phyloP scores from a whole-genome alignment of 345 rosid species.

The Citrus sp. region DNA sequence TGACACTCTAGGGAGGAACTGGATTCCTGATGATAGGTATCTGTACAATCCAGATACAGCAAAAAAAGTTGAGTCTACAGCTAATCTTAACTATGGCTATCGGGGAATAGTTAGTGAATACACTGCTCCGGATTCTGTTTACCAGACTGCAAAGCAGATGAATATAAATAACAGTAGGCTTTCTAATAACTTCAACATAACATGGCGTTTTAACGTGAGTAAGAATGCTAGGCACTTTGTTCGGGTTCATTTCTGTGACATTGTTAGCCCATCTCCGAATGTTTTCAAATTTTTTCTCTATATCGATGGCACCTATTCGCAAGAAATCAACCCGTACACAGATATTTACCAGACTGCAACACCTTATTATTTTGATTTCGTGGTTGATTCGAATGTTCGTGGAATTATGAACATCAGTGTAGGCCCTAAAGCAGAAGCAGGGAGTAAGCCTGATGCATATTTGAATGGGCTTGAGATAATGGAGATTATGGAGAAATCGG shows the following conservation, averaged over 20 bases:
- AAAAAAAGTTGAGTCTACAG: accelerated
- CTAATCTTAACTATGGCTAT: constrained; percentile 5
- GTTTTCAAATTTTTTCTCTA: constrained; percentile 30
- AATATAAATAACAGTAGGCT: not conserved
- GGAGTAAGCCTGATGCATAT: not conserved
- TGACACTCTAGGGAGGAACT: constrained; percentile 43
- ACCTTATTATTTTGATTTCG: constrained; percentile 46
- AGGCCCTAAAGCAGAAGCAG: constrained; percentile 1
- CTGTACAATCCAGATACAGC: constrained; percentile 18
- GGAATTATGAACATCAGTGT: constrained; percentile 36
- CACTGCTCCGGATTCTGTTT: constrained; percentile 46
- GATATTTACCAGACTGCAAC: not conserved
- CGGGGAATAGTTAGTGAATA: not conserved
- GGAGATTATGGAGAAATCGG: constrained; percentile 31
- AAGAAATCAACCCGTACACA: constrained; percentile 6
- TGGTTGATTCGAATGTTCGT: constrained; percentile 37
- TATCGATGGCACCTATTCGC: constrained; percentile 21
- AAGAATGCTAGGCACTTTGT: constrained; percentile 24
- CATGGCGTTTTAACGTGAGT: not conserved
- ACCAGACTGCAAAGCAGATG: constrained; percentile 40
- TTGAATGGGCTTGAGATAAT: constrained; percentile 59
- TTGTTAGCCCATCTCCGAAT: not conserved
- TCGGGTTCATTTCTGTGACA: constrained; percentile 60
- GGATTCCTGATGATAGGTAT: constrained; percentile 39
- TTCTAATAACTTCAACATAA: no score